Conservation (phyloP, 495 filamentous ascomycete species). For the Daldinia loculata region DNA sequence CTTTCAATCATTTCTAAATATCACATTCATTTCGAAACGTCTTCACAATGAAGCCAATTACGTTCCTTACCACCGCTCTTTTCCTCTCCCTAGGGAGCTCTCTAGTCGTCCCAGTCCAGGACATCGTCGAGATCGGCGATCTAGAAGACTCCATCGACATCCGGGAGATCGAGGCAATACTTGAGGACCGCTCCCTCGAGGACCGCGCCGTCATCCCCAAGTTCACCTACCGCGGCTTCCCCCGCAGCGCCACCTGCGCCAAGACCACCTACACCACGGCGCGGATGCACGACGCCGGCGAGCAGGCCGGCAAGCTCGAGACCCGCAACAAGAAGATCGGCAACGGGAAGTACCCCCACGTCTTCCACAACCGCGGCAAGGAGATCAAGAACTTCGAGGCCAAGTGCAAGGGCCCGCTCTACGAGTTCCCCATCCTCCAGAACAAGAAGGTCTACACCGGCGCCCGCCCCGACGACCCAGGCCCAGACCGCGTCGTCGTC, state of each 20-base stretch:
- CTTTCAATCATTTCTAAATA: neutral
- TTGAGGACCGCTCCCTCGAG: conserved; percentile 4
- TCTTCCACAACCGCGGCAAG: conserved; percentile 42
- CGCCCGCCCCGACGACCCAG: conserved; percentile 7
- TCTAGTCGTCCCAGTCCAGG: conserved; percentile 3
- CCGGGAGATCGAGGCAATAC: conserved; percentile 6
- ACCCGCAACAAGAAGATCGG: conserved; percentile 30
- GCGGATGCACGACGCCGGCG: conserved; percentile 36
- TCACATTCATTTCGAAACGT: neutral
- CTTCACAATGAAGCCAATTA: conserved; percentile 17
- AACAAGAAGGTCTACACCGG: conserved; percentile 20
- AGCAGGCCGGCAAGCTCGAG: conserved; percentile 39
- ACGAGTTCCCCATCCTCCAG: conserved; percentile 45
- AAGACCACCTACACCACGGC: conserved; percentile 23
- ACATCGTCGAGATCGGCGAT: neutral
- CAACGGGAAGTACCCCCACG: conserved; percentile 42
- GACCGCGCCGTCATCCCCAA: conserved; percentile 28
- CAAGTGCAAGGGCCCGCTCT: conserved; percentile 28
- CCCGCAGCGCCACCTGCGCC: conserved; percentile 35
- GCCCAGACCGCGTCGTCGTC: conserved; percentile 40
- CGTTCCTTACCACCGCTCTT: conserved; percentile 13
- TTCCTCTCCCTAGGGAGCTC: conserved; percentile 12
- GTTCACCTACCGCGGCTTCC: conserved; percentile 24
- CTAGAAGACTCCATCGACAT: conserved; percentile 22
- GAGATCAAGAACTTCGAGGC: conserved; percentile 21